Conservation (phyloP, 768 basidiomycete genomes). For the Postia placenta region DNA sequence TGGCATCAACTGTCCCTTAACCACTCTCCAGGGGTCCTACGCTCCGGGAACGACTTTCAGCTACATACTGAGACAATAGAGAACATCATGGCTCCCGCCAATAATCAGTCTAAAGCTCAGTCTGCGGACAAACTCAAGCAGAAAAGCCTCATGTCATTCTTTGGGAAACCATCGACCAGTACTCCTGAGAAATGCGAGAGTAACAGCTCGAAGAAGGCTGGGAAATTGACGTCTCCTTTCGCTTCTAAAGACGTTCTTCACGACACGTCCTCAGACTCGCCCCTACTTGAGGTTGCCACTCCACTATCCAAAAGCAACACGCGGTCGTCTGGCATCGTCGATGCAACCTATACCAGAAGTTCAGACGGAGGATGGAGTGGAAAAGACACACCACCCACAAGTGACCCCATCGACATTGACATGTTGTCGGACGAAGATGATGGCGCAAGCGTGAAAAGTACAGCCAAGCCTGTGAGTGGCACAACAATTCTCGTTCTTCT, state of each 20-base stretch:
- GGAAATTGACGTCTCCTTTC: neutral
- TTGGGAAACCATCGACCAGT: slow-evolving; percentile 28
- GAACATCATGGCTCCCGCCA: neutral
- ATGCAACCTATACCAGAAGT: slow-evolving; percentile 30
- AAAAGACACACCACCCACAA: slow-evolving; percentile 67
- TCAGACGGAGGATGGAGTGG: slow-evolving; percentile 45
- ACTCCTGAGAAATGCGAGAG: slow-evolving; percentile 2
- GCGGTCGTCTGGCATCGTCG: slow-evolving; percentile 34
- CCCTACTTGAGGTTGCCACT: slow-evolving; percentile 12
- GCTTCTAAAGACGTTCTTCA: neutral
- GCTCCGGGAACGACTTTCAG: too few relatives aligned
- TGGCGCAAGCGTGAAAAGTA: slow-evolving; percentile 17
- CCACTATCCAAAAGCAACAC: slow-evolving; percentile 15
- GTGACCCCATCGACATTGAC: slow-evolving; percentile 73
- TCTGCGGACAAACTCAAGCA: slow-evolving; percentile 43
- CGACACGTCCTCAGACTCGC: slow-evolving; percentile 13
- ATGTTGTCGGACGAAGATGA: slow-evolving; percentile 52
- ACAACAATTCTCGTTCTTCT: neutral
- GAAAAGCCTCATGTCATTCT: slow-evolving; percentile 70
- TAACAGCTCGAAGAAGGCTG: neutral
- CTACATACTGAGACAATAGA: too few relatives aligned
- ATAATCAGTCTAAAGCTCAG: too few relatives aligned
- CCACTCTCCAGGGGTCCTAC: too few relatives aligned
- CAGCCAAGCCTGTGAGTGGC: slow-evolving; percentile 10
- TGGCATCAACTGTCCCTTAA: too few relatives aligned